Evolutionary conservation across 2,329 filamentous ascomycete species (phyloP), one percentile per base, ranked within the genome.

Genomic region (Penicillium sp.): DNA sequence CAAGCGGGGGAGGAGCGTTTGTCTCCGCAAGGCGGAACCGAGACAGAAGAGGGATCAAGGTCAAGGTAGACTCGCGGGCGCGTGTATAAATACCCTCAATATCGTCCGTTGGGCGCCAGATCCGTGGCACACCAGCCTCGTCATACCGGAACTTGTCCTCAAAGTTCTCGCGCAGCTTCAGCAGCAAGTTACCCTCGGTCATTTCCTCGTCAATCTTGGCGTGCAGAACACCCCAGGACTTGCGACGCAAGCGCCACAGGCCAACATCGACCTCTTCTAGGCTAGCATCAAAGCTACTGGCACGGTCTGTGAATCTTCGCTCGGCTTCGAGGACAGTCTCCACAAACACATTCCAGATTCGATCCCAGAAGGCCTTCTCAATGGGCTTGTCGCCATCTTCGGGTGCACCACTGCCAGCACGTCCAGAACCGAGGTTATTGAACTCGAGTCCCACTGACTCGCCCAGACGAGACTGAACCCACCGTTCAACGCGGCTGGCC

Each of bases 141-240:
- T 99, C 95, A 71, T 99, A 99, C 65, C 95, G 89, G 85, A 99
- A 99, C 79, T 97, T 97, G 81, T 99, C 95, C 79, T 99, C 95
- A 68, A 99, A 99, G 80, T 97, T 98, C 78, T 99, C 95, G 38
- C 95, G 88, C 55, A 99, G 86, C 82, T 99, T 99, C 68, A 98
- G 83, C 37, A 98, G 82, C 57, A 99, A 88, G 73, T 98, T 99
- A 71, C 94, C 94, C 79, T 98, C 95, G 88, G 96, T 96, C 73
- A 97, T 92, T 78, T 99, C 95, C 73, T 99, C 95, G 38, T 98
- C 94, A 64, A 99, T 90, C 81, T 92, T 95, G 61, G 92, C 89
- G 49, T 92, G 87, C 63, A 99, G 83, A 14, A 94, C 93, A 43
- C 89, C 89, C 95, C 95, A 99, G 63, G 92, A 95, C 83, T 98